Evolutionary conservation across 1,284 basidiomycete genomes (phyloP).

Genomic region (Moesziomyces globuligerus): DNA sequence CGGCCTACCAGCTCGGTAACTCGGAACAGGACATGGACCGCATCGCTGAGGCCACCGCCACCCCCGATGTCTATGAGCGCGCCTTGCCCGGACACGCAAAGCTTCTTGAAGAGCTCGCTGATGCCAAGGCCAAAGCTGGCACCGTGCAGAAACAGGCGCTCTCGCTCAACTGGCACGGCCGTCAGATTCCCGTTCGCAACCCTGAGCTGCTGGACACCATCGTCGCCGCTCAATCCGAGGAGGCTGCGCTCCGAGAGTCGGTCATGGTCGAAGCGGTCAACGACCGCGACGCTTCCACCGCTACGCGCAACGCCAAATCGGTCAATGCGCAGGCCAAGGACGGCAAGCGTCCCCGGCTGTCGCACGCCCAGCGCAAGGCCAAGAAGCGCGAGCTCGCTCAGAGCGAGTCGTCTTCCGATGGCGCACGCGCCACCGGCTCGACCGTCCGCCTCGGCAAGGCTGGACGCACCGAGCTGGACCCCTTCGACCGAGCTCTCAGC

Average conservation of each 20-base stretch:
- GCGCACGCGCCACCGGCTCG: slow-evolving; percentile 31
- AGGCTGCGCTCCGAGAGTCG: slow-evolving; percentile 68
- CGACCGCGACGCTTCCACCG: slow-evolving; percentile 11
- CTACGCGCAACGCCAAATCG: slow-evolving; percentile 17
- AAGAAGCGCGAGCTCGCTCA: slow-evolving; percentile 54
- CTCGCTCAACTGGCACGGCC: slow-evolving; percentile 81
- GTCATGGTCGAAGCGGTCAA: slow-evolving; percentile 54
- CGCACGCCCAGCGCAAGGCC: slow-evolving; percentile 62
- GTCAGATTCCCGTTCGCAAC: slow-evolving; percentile 84
- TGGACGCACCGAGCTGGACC: slow-evolving; percentile 57
- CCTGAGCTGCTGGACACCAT: slow-evolving; percentile 91
- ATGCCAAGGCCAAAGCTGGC: slow-evolving; percentile 61
- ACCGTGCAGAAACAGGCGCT: slow-evolving; percentile 70
- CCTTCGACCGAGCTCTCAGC: slow-evolving; percentile 63
- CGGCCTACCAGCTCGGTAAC: slow-evolving; percentile 81
- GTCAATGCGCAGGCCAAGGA: slow-evolving; percentile 8
- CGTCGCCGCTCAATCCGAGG: slow-evolving; percentile 82
- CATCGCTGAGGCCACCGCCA: slow-evolving; percentile 76
- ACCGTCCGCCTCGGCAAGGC: slow-evolving; percentile 29
- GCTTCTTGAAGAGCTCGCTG: slow-evolving; percentile 71
- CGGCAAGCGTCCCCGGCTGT: slow-evolving; percentile 50
- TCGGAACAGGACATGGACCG: slow-evolving; percentile 82
- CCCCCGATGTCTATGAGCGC: slow-evolving; percentile 71
- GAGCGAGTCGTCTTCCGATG: slow-evolving; percentile 23
- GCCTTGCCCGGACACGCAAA: slow-evolving; percentile 76